Base-by-base conservation (phyloP, 148 eudicot genomes). In the Beta vulgaris region DNA sequence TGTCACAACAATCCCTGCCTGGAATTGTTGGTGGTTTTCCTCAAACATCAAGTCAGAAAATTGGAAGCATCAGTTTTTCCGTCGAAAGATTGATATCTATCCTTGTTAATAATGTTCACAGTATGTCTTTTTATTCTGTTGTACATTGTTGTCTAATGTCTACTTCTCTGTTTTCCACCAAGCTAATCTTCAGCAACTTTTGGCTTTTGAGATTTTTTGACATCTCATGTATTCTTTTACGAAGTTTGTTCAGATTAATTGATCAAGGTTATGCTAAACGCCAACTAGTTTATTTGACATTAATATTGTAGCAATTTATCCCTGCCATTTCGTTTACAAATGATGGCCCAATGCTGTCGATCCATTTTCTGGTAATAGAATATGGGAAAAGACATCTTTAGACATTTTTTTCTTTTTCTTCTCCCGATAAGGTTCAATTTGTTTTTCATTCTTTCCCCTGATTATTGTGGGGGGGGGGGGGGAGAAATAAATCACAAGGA, bases 71-170 rank as follows among this genome's bases (percentile, higher is more conserved):
- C 70, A 90, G 85, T 79, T 95, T 95, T 80, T 86, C 96, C 12
- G 93, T 95, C 75, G 97, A 95, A 60, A 92, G 93, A 84, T 89
- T 95, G 88, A 85, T 90, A 76, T 88, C 96, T 62, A 85, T 92
- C 76, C 93, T 95, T 68, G 85, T 84, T 69, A 95, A 92, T 79
- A 95, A 95, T 85, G 89, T 90, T 72, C 97, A 92, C 84, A 86
- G 98, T 95, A 87, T 25, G 97, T 87, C 54, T 62, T 57, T 21
- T 57, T 74, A 67, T 28, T 76, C 28, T 62, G 32, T 14, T 32
- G 14, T 36, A 54, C 29, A 36, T 39, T 18, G 42, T 43, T 55
- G 13, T 68, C 46, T 68, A 2, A 51, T n/a, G n/a, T n/a, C n/a
- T n/a, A 48, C 9, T 37, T 12, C 11, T 37, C 53, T 55, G 55